Conservation (phyloP, 495 filamentous ascomycete species). For the Chaetomium tenue region DNA sequence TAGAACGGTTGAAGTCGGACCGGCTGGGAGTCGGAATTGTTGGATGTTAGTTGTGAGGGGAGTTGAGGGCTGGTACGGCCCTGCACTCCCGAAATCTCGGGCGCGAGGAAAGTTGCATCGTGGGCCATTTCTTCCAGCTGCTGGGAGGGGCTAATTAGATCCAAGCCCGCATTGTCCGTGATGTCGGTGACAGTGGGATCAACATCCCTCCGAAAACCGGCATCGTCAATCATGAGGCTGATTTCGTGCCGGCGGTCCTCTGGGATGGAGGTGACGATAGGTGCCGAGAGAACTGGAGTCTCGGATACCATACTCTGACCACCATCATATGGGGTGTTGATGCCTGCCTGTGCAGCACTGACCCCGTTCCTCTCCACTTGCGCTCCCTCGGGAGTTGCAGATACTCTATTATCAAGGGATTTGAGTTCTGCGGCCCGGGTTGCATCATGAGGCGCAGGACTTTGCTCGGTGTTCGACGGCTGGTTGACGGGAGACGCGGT, state of each 20-base stretch:
- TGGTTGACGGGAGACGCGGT: background rate
- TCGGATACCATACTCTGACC: slow-evolving; percentile 26
- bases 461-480: background rate
- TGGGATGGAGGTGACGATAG: slow-evolving; percentile 19
- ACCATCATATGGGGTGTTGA: slow-evolving; percentile 6
- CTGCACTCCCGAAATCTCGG: slow-evolving; percentile 3
- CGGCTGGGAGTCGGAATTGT: slow-evolving; percentile 30
- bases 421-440: background rate
- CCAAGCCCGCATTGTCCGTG: slow-evolving; percentile 5
- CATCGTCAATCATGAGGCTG: slow-evolving; percentile 29
- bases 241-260: slow-evolving; percentile 33
- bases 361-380: background rate
- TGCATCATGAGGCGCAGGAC: background rate
- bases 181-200: slow-evolving; percentile 25
- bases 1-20: slow-evolving; percentile 32
- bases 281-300: slow-evolving; percentile 7
- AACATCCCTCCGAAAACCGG: slow-evolving; percentile 29
- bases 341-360: background rate
- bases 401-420: background rate
- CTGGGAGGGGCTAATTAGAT: slow-evolving; percentile 34
- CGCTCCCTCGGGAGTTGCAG: background rate
- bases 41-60: slow-evolving; percentile 10
- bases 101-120: slow-evolving; percentile 9
- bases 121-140: slow-evolving; percentile 32
- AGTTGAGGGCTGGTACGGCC: background rate